These are phyloP conservation scores for Terana coerulea DNA, from an alignment of 768 basidiomycete genomes.

Conservation along the genomic window DNA sequence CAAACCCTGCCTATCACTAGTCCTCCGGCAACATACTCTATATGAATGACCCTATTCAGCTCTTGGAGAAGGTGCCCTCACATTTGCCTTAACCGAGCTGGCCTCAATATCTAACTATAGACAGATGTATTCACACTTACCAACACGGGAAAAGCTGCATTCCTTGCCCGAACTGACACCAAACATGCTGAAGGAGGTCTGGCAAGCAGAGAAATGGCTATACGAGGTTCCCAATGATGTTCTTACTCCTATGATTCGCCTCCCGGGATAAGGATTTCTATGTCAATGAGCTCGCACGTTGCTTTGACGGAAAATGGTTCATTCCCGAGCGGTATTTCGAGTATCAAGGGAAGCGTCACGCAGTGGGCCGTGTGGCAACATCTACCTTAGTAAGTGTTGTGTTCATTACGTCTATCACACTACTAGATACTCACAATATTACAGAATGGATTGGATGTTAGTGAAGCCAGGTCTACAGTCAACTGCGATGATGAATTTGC, in stretches of 20 bases:
- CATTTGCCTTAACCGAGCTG: background rate
- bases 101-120: background rate
- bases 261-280: slow-evolving; percentile 20
- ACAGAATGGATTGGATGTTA: background rate
- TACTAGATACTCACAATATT: background rate
- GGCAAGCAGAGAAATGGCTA: slow-evolving; percentile 29
- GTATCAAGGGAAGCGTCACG: background rate
- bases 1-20: no score
- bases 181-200: slow-evolving; percentile 20
- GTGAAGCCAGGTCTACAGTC: background rate
- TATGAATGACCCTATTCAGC: slow-evolving; percentile 18
- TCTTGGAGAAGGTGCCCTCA: slow-evolving; percentile 18
- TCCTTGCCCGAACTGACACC: slow-evolving; percentile 27
- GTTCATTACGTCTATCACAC: background rate
- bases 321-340: slow-evolving; percentile 7
- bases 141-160: slow-evolving; percentile 20
- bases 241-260: slow-evolving; percentile 23
- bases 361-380: background rate
- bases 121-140: slow-evolving; percentile 25
- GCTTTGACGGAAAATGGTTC: background rate
- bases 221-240: slow-evolving; percentile 22
- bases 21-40: slow-evolving; percentile 30
- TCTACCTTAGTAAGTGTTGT: background rate
- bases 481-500: background rate
- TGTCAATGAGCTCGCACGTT: slow-evolving; percentile 19